Evolutionary conservation across 169 alveolate species (phyloP).

Genomic region (Eimeria sp.): DNA sequence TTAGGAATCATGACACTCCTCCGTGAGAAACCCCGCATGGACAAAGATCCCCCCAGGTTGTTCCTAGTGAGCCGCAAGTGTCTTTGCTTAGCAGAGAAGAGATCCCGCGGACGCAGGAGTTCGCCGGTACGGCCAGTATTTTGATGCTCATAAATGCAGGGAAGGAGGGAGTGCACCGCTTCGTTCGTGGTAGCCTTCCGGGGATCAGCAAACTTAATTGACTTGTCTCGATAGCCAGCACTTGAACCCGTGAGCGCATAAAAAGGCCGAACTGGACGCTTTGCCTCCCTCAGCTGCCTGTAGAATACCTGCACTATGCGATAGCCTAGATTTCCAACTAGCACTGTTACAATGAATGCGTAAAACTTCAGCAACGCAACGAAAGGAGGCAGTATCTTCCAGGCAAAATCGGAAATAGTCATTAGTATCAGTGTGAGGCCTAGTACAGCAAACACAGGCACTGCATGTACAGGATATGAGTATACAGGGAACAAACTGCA

Average conservation of each 20-base stretch:
- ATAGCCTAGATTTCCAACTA: constrained; percentile 9
- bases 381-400: constrained; percentile 32
- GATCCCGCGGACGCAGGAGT: neutral
- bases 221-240: constrained; percentile 5
- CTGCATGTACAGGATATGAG: neutral
- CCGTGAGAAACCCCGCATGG: neutral
- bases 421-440: constrained; percentile 1
- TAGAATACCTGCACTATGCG: constrained; percentile 55
- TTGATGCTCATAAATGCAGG: neutral
- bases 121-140: neutral
- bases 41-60: neutral
- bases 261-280: constrained; percentile 13
- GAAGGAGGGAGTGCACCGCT: neutral
- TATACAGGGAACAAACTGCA: neutral
- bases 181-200: constrained; percentile 5
- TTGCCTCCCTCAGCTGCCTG: constrained; percentile 46
- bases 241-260: neutral
- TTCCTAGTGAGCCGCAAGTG: constrained; percentile 8
- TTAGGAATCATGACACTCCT: neutral
- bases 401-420: constrained; percentile 25
- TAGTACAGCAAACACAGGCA: neutral
- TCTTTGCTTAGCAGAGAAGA: neutral
- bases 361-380: constrained; percentile 4
- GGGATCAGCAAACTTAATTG: neutral
- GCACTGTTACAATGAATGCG: neutral